Conservation (phyloP, 164 flowering plant species). For the Nymphaea colorata region DNA sequence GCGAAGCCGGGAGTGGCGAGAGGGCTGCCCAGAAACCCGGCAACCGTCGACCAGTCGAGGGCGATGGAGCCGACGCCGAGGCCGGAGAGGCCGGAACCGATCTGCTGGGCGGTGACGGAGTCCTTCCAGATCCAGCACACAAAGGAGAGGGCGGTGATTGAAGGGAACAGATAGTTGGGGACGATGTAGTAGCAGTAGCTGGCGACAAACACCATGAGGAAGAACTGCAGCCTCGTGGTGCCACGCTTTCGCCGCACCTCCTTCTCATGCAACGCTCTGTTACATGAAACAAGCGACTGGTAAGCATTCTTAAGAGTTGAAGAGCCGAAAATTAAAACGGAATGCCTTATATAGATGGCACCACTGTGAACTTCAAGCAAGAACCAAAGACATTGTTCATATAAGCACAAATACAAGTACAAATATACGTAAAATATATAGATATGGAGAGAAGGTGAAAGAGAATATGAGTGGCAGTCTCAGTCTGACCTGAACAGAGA, state of each 20-base stretch:
- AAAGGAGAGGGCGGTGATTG: slow-evolving; percentile 37
- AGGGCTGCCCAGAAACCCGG: slow-evolving; percentile 39
- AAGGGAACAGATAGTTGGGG: slow-evolving; percentile 36
- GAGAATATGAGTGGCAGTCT: background rate
- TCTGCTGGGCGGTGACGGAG: slow-evolving; percentile 35
- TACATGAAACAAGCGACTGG: background rate
- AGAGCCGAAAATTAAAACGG: background rate
- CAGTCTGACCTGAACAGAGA: slow-evolving; percentile 10
- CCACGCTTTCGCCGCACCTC: slow-evolving; percentile 40
- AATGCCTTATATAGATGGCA: too few relatives aligned
- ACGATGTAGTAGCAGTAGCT: slow-evolving; percentile 34
- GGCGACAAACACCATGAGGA: slow-evolving; percentile 26
- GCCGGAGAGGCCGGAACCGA: slow-evolving; percentile 44
- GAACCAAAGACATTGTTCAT: too few relatives aligned
- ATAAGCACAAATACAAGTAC: background rate
- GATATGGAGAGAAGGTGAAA: background rate
- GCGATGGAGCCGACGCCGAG: slow-evolving; percentile 50
- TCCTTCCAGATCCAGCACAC: slow-evolving; percentile 41
- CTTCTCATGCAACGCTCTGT: slow-evolving; percentile 50
- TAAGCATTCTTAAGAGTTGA: background rate
- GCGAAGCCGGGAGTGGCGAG: slow-evolving; percentile 47
- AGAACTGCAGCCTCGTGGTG: slow-evolving; percentile 48
- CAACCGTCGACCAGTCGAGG: slow-evolving; percentile 46
- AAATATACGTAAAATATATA: too few relatives aligned
- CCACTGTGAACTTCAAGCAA: too few relatives aligned